Evolutionary conservation across 345 rosid genomes (phyloP).

Genomic region (Firmiana major): DNA sequence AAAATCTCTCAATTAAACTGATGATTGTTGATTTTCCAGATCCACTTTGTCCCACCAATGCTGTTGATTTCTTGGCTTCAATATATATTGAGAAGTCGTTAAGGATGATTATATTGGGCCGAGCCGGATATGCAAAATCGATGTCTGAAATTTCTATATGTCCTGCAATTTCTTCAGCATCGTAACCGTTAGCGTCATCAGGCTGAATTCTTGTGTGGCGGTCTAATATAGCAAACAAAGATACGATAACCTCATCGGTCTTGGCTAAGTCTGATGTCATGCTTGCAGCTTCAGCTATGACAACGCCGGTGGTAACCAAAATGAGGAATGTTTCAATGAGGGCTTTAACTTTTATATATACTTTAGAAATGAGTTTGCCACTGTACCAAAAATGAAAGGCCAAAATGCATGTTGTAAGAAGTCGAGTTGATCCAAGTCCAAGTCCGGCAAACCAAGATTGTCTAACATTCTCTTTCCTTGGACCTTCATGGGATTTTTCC

Average conservation of each 20-base stretch:
- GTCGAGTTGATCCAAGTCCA: conserved; percentile 45
- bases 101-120: conserved; percentile 48
- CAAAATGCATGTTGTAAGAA: conserved; percentile 42
- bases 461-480: conserved; percentile 41
- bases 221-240: conserved; percentile 14
- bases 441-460: conserved; percentile 67
- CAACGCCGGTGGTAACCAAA: neutral
- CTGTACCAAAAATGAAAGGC: conserved; percentile 70
- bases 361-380: conserved; percentile 49
- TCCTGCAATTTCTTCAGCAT: conserved; percentile 35
- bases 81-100: conserved; percentile 43
- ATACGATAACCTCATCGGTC: neutral
- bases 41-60: conserved; percentile 71
- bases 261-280: conserved; percentile 4
- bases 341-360: conserved; percentile 39
- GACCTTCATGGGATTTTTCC: conserved; percentile 47
- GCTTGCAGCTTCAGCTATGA: neutral
- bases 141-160: conserved; percentile 39
- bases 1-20: conserved; percentile 54
- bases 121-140: conserved; percentile 53
- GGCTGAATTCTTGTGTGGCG: conserved; percentile 54
- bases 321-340: conserved; percentile 25
- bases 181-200: conserved; percentile 39
- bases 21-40: conserved; percentile 75
- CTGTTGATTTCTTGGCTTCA: conserved; percentile 59